phyloP scores from a whole-genome alignment of 2,329 filamentous ascomycete species.

The Paecilomyces sp. region DNA sequence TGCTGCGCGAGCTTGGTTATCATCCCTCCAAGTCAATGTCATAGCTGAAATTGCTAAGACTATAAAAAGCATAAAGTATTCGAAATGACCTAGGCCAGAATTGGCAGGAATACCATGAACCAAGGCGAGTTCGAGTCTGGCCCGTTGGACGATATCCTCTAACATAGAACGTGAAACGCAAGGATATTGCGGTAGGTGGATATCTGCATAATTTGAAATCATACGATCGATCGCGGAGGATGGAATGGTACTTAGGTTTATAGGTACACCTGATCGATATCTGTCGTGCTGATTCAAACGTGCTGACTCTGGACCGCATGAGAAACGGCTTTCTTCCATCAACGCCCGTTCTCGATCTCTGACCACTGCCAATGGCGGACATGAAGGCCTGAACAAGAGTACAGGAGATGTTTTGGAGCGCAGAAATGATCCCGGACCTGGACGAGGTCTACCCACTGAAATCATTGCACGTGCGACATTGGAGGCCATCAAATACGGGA shows the following conservation, averaged over 20 bases:
- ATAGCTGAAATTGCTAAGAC: conserved; percentile 5
- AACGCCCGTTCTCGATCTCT: background rate
- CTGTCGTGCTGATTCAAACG: background rate
- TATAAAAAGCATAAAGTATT: conserved; percentile 3
- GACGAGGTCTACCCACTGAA: background rate
- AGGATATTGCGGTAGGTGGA: conserved; percentile 5
- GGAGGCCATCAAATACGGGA: background rate
- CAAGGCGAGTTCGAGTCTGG: background rate
- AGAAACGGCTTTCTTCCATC: background rate
- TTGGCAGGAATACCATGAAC: background rate
- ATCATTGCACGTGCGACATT: background rate
- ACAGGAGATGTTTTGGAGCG: background rate
- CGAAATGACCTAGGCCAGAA: background rate
- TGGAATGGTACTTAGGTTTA: conserved; percentile 1
- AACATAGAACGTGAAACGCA: conserved; percentile 5
- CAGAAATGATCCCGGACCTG: background rate
- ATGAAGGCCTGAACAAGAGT: conserved; percentile 3
- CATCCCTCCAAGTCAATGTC: conserved; percentile 6
- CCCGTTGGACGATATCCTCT: conserved; percentile 2
- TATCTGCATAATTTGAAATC: conserved; percentile 4
- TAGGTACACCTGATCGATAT: background rate
- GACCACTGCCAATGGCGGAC: conserved; percentile 4
- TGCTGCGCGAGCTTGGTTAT: conserved; percentile 4
- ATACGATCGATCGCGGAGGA: conserved; percentile 3
- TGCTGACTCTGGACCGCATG: background rate